A percentile compares a stretch with the other conserved stretches of the same genome.
Evolutionary conservation across 2,329 filamentous ascomycete species (phyloP).

Genomic region (Tolypocladium tundrense): DNA sequence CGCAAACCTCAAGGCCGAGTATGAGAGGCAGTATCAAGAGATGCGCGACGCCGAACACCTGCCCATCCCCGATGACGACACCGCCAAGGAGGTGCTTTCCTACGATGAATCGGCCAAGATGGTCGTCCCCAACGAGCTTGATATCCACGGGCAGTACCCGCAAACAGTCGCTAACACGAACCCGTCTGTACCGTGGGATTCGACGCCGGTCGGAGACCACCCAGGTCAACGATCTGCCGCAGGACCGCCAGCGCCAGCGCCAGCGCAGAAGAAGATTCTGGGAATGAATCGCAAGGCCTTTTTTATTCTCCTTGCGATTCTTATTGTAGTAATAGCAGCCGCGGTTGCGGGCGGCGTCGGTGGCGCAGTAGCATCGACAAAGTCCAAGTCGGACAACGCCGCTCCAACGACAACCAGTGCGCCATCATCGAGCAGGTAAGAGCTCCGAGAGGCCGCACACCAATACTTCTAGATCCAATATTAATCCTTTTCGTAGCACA

Average conservation of each 20-base stretch:
- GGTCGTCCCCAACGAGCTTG: neutral
- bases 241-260: neutral
- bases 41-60: neutral
- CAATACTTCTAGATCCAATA: neutral
- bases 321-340: slow-evolving; percentile 7
- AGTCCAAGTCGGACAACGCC: neutral
- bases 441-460: too few species aligned
- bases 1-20: slow-evolving; percentile 1
- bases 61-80: neutral
- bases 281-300: slow-evolving; percentile 7
- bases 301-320: slow-evolving; percentile 6
- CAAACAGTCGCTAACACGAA: neutral
- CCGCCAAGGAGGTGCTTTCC: slow-evolving; percentile 1
- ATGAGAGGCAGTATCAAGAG: slow-evolving; percentile 4
- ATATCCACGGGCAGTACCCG: neutral
- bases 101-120: neutral
- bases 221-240: neutral
- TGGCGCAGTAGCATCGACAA: slow-evolving; percentile 6
- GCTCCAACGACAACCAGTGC: neutral
- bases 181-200: neutral
- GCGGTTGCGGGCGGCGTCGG: slow-evolving; percentile 9
- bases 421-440: neutral
- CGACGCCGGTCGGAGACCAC: neutral
- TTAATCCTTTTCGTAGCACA: neutral
- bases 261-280: slow-evolving; percentile 1